A percentile compares a stretch with the other conserved stretches of the same genome.
phyloP scores from a whole-genome alignment of 129 eudicot species.

The Tanacetum coccineum region DNA sequence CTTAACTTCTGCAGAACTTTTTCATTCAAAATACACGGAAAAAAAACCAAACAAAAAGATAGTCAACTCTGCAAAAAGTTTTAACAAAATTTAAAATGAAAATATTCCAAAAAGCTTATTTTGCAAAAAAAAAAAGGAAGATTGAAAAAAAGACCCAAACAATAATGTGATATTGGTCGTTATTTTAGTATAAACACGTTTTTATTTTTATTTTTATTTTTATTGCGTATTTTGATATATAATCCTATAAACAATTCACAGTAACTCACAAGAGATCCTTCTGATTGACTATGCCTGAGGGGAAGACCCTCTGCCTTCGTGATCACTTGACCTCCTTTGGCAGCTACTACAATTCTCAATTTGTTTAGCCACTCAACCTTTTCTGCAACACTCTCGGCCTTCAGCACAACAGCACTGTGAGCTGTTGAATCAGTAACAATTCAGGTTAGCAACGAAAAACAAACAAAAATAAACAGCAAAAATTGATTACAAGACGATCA shows the following conservation, averaged over 20 bases:
- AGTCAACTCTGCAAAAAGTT: too few relatives aligned
- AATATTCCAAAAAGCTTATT: too few relatives aligned
- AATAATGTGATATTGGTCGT: too few relatives aligned
- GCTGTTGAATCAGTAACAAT: conserved; percentile 46
- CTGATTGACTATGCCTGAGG: conserved; percentile 86
- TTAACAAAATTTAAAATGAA: too few relatives aligned
- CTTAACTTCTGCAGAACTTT: too few relatives aligned
- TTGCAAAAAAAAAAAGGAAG: too few relatives aligned
- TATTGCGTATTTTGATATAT: neutral
- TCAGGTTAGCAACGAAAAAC: conserved; percentile 12
- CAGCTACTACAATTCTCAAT: conserved; percentile 52
- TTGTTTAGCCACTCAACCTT: conserved; percentile 85
- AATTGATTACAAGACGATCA: conserved; percentile 12
- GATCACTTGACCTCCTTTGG: conserved; percentile 79
- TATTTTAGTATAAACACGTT: too few relatives aligned
- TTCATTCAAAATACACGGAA: too few relatives aligned
- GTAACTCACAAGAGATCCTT: conserved; percentile 89
- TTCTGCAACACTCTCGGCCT: conserved; percentile 87
- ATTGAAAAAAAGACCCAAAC: too few relatives aligned
- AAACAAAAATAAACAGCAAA: neutral
- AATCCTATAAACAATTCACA: neutral
- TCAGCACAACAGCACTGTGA: conserved; percentile 85
- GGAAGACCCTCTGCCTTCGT: conserved; percentile 56
- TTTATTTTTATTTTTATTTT: neutral
- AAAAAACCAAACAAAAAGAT: too few relatives aligned